Percentiles rank a stretch among this genome's conserved stretches.
These are phyloP conservation scores for Abelmoschus esculentus DNA, from an alignment of 345 rosid genomes.

Conservation along the genomic window DNA sequence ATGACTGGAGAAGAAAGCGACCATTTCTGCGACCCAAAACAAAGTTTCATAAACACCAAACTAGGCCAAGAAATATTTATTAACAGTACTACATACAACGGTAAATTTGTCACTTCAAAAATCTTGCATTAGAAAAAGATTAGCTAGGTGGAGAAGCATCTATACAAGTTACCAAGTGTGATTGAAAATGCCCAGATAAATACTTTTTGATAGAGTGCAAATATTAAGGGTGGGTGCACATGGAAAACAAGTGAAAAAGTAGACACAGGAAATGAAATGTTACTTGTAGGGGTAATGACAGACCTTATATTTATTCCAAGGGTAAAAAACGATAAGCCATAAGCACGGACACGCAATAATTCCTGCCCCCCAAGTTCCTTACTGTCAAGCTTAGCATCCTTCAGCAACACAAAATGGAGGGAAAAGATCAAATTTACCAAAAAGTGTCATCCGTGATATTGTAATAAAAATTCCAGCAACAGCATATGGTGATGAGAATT, in stretches of 20 bases:
- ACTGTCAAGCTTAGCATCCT: slow-evolving; percentile 31
- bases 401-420: slow-evolving; percentile 34
- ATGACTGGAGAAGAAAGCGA: slow-evolving; percentile 65
- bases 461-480: slow-evolving; percentile 8
- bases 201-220: background rate
- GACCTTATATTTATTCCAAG: slow-evolving; percentile 94
- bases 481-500: background rate
- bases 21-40: slow-evolving; percentile 63
- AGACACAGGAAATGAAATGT: background rate
- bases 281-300: background rate
- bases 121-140: too few relatives aligned
- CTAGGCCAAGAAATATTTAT: background rate
- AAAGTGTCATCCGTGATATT: background rate
- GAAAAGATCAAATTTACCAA: slow-evolving; percentile 5
- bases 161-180: background rate
- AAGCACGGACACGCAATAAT: slow-evolving; percentile 78
- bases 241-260: background rate
- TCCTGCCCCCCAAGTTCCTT: slow-evolving; percentile 57
- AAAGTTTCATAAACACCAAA: slow-evolving; percentile 9
- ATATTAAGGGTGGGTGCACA: background rate
- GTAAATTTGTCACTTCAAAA: background rate
- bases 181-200: background rate
- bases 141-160: too few relatives aligned
- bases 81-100: background rate
- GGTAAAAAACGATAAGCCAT: slow-evolving; percentile 78